phyloP scores from a whole-genome alignment of 1,139 yeast species.

The Kurtzmaniella quercitrusa region DNA sequence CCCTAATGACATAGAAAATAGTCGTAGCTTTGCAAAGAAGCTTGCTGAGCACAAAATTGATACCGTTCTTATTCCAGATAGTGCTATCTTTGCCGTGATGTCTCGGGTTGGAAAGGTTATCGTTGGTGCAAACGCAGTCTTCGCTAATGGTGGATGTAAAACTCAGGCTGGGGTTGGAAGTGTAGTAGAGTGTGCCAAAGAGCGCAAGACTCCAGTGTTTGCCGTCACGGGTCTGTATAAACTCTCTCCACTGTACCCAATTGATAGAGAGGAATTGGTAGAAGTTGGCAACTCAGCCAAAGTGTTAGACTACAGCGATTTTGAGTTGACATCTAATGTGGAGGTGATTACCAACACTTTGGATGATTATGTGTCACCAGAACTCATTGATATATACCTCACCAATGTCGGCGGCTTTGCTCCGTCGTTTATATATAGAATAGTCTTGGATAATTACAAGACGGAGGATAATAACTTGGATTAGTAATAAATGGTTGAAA shows the following conservation, averaged over 20 bases:
- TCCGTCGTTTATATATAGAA: conserved; percentile 92
- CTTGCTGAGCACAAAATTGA: conserved; percentile 85
- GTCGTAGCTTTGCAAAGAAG: conserved; percentile 76
- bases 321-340: conserved; percentile 60
- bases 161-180: conserved; percentile 88
- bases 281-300: conserved; percentile 94
- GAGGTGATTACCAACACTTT: conserved; percentile 86
- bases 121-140: conserved; percentile 86
- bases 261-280: conserved; percentile 79
- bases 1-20: conserved; percentile 75
- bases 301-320: conserved; percentile 69
- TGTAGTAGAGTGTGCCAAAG: conserved; percentile 95
- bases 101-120: conserved; percentile 95
- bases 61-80: conserved; percentile 87
- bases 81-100: conserved; percentile 93
- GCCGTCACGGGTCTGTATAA: conserved; percentile 94
- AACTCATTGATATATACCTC: conserved; percentile 87
- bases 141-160: conserved; percentile 94
- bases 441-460: conserved; percentile 90
- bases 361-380: conserved; percentile 90
- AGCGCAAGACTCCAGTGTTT: conserved; percentile 90
- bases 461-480: conserved; percentile 71
- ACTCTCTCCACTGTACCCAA: conserved; percentile 90
- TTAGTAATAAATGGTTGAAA: too few species aligned
- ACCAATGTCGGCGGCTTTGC: conserved; percentile 96